Base-by-base conservation (phyloP, 768 basidiomycete species). In the Russula olivacea region DNA sequence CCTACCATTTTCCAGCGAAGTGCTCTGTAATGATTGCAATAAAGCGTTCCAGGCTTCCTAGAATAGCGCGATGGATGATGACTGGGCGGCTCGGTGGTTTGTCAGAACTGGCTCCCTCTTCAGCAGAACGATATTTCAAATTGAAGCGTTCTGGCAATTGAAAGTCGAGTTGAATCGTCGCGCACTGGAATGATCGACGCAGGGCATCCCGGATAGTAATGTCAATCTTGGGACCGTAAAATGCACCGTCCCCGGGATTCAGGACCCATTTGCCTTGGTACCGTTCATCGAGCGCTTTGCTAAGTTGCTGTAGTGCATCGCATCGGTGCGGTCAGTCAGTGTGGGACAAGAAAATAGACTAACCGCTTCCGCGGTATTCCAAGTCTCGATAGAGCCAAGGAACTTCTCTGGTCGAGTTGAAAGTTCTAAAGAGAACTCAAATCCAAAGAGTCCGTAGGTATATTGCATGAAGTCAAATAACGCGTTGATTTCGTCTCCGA, bases 181-280 rank as follows among this genome's bases (percentile, higher is more conserved):
- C 97, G 71, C 96, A 98, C 75, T 99, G 97, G 86, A 93, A 96
- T 25, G 93, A 92, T 51, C 97, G 86, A 41, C 81, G 84, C 25
- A 98, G 80, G 0, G 97, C 95, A 70, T 99, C 97, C 28, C 86
- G 84, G 72, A 98, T 89, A 63, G 90, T 93, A 77, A 99, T 96
- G 75, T 98, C 97, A 71, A 98, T 96, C 80, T 98, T 98, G 66
- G 97, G 97, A 0, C 97, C 97, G 76, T 99, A 99, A 83, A 99
- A 99, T 11, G 97, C 97, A 55, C 97, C 97, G 70, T 99, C 97
- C 50, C 94, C 96, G 10, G 91, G 91, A 74, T 97, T 97, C 61
- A 95, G 75, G 58, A 86, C 83, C 97, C 97, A 99, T 68, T 89
- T 82, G 52, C 91, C 93, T 0, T 92, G 84, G 68, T 94, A 89